Base-by-base conservation (phyloP, 2,329 filamentous ascomycete species). In the Phyllosticta citribraziliensis region DNA sequence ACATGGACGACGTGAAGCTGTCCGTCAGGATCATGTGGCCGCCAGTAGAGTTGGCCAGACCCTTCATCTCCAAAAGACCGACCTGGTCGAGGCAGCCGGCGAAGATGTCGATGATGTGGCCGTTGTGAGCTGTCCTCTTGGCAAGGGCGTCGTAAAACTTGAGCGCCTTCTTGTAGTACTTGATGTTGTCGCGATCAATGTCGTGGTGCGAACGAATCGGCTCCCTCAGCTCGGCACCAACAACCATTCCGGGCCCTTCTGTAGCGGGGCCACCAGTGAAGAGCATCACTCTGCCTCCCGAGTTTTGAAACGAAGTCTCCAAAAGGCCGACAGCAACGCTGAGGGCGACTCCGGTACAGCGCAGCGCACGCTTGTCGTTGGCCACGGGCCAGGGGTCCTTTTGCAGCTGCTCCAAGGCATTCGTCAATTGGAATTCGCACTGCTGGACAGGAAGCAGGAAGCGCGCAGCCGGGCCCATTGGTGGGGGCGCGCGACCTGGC, bases 11-110 rank as follows among this genome's bases (percentile, higher is more conserved):
- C 3, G 93, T 97, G 74, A 99, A 99, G 73, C 92, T 97, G 74
- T 99, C 94, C 1, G 94, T 97, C 66, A 99, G 78, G 65, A 99
- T 95, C 88, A 99, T 99, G 72, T 99, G 92, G 47, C 94, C 94
- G 66, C 94, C 94, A 19, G 94, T 99, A 33, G 88, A 96, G 75
- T 97, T 99, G 66, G 92, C 88, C 12, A 99, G 83, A 25, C 92
- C 90, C 76, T 97, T 97, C 94, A 99, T 99, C 76, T 99, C 94
- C 55, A 99, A 80, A 60, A 99, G 81, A 74, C 94, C 94, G 66
- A 99, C 94, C 75, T 99, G 94, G 73, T 99, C 94, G 58, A 99
- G 83, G 74, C 94, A 99, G 51, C 94, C 94, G 59, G 93, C 94
- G 73, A 97, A 99, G 60, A 99, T 94, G 74, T 99, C 94, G 67